Percentiles rank a stretch among this genome's conserved stretches.
Conservation (phyloP, 2,329 filamentous ascomycete genomes). For the Monosporascus sp. region DNA sequence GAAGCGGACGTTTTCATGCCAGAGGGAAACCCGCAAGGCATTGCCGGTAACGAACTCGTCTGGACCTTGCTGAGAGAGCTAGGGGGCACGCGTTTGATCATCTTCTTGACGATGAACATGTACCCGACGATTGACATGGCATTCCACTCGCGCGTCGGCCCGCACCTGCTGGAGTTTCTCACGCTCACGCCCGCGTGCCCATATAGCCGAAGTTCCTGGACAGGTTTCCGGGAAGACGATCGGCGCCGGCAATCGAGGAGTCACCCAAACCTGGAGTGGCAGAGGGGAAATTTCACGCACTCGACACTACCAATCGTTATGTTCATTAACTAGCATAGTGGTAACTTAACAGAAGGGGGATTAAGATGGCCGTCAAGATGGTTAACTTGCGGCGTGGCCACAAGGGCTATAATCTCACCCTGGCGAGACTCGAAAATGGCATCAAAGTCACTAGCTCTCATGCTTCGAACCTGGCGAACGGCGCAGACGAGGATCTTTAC, state of each 20-base stretch:
- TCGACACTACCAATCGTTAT: conserved; percentile 21
- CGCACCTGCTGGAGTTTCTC: conserved; percentile 38
- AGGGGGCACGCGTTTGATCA: conserved; percentile 29
- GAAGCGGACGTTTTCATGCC: conserved; percentile 14
- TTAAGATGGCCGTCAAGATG: no score
- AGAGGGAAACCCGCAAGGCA: not conserved
- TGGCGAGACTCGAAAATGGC: conserved; percentile 36
- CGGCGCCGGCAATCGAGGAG: no score
- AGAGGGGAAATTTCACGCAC: not conserved
- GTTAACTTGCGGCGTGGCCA: conserved; percentile 38
- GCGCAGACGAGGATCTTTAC: not conserved
- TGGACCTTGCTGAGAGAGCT: conserved; percentile 27
- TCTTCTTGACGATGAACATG: conserved; percentile 34
- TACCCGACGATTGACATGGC: conserved; percentile 33
- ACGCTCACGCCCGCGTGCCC: not conserved
- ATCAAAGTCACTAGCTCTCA: conserved; percentile 41
- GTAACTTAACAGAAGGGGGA: no score
- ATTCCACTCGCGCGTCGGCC: conserved; percentile 40
- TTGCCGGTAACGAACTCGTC: not conserved
- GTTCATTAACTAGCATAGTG: no score
- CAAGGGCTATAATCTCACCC: conserved; percentile 36
- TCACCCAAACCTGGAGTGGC: no score
- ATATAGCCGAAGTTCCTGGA: not conserved
- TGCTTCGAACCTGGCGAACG: conserved; percentile 26
- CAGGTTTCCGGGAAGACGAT: not conserved